phyloP scores from a whole-genome alignment of 176 grass and related monocot species.

The Musa troglodytarum region DNA sequence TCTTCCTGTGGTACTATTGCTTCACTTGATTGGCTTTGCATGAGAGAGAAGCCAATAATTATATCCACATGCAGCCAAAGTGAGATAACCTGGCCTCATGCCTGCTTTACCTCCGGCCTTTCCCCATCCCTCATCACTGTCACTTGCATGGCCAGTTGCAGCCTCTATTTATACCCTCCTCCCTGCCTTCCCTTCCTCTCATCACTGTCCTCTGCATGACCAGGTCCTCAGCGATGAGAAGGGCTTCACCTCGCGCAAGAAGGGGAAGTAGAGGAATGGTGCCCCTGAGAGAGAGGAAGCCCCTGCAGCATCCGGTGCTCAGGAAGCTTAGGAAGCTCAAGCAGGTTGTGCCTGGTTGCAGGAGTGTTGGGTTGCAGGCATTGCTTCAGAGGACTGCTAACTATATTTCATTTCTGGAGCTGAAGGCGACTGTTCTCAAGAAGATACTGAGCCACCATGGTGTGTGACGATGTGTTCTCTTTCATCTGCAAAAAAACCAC shows the following conservation, averaged over 20 bases:
- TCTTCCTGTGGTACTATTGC: background rate
- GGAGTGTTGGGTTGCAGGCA: conserved; percentile 1
- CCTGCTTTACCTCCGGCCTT: too few species aligned
- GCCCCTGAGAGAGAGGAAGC: too few species aligned
- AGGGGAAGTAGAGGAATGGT: background rate
- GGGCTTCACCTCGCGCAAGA: background rate
- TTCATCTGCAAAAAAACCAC: too few species aligned
- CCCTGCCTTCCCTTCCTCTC: background rate
- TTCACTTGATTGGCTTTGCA: background rate
- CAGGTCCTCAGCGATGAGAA: background rate
- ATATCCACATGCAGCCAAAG: background rate
- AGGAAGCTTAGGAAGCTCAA: conserved; percentile 1
- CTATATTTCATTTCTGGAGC: conserved; percentile 1
- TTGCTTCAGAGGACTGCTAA: background rate
- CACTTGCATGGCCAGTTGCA: background rate
- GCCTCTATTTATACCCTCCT: conserved; percentile 1
- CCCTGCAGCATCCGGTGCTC: background rate
- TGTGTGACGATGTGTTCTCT: background rate
- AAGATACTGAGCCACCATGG: background rate
- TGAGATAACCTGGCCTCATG: background rate
- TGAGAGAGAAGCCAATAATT: background rate
- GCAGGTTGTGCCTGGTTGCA: conserved; percentile 4
- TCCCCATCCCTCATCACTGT: background rate
- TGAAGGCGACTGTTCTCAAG: background rate
- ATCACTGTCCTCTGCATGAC: background rate